Evolutionary conservation across 2,329 filamentous ascomycete genomes (phyloP).

Genomic region (Gnomoniopsis smithogilvyi): DNA sequence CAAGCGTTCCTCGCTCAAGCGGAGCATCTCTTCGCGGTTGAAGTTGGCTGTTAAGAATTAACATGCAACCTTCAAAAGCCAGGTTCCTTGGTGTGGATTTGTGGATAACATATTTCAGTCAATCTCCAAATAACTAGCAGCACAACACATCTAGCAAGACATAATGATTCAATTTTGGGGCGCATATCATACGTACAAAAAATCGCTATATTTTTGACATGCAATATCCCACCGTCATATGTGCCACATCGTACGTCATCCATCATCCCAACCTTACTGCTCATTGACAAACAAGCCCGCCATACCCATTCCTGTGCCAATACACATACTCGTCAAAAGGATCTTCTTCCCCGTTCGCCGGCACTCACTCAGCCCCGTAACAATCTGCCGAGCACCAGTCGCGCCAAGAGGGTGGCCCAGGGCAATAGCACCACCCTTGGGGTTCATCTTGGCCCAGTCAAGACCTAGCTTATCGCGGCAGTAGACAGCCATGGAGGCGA

Average conservation of each 20-base stretch:
- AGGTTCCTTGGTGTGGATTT: too few species aligned
- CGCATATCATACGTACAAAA: background rate
- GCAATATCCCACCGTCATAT: background rate
- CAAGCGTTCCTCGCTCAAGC: too few species aligned
- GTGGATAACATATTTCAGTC: too few species aligned
- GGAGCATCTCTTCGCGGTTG: too few species aligned
- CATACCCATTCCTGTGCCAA: slow-evolving; percentile 58
- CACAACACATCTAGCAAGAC: too few species aligned
- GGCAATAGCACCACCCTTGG: slow-evolving; percentile 77
- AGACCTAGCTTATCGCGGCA: slow-evolving; percentile 72
- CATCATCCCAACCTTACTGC: slow-evolving; percentile 25
- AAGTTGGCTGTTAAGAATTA: too few species aligned
- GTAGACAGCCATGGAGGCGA: slow-evolving; percentile 97
- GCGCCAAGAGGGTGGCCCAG: slow-evolving; percentile 79
- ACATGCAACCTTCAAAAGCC: too few species aligned
- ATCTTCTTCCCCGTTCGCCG: slow-evolving; percentile 86
- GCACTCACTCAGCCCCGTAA: slow-evolving; percentile 84
- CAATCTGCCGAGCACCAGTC: slow-evolving; percentile 77
- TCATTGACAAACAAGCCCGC: slow-evolving; percentile 18
- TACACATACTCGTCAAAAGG: slow-evolving; percentile 87
- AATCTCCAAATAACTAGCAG: too few species aligned
- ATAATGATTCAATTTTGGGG: too few species aligned
- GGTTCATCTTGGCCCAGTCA: slow-evolving; percentile 75
- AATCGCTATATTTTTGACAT: background rate
- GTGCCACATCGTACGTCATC: background rate